Evolutionary conservation across 805 yeast genomes (phyloP).

Genomic region (Metschnikowia gelsemii): DNA sequence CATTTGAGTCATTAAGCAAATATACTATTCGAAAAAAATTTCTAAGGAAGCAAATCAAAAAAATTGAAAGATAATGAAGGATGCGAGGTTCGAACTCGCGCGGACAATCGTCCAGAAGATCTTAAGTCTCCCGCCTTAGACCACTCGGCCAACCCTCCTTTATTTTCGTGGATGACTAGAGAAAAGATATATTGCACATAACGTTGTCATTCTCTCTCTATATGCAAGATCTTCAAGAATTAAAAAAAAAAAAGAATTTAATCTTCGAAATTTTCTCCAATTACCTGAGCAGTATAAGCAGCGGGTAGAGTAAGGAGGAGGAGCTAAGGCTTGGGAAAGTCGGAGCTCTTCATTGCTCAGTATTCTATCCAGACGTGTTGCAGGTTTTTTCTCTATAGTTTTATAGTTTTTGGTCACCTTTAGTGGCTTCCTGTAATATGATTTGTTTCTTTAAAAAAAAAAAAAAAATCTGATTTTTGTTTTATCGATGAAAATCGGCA

Average conservation of each 20-base stretch:
- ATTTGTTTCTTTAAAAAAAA: too few relatives aligned
- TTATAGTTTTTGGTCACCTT: too few relatives aligned
- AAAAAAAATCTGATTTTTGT: slow-evolving; percentile 7
- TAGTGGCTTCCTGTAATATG: too few relatives aligned
- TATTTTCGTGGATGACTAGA: too few relatives aligned
- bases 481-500: neutral
- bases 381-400: too few relatives aligned
- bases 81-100: slow-evolving; percentile 56
- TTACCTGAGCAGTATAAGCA: too few relatives aligned
- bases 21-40: neutral
- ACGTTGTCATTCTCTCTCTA: too few relatives aligned
- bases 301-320: neutral
- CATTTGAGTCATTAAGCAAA: neutral
- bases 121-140: slow-evolving; percentile 54
- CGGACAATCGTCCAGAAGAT: slow-evolving; percentile 49
- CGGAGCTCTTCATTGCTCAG: too few relatives aligned
- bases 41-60: neutral
- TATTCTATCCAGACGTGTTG: too few relatives aligned
- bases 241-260: neutral
- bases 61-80: slow-evolving; percentile 42
- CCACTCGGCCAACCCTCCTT: slow-evolving; percentile 54
- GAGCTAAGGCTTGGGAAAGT: neutral
- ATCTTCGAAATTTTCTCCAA: too few relatives aligned
- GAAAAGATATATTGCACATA: too few relatives aligned
- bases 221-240: neutral